phyloP scores from a whole-genome alignment of 176 grass and related monocot genomes.

The Lolium rigidum region DNA sequence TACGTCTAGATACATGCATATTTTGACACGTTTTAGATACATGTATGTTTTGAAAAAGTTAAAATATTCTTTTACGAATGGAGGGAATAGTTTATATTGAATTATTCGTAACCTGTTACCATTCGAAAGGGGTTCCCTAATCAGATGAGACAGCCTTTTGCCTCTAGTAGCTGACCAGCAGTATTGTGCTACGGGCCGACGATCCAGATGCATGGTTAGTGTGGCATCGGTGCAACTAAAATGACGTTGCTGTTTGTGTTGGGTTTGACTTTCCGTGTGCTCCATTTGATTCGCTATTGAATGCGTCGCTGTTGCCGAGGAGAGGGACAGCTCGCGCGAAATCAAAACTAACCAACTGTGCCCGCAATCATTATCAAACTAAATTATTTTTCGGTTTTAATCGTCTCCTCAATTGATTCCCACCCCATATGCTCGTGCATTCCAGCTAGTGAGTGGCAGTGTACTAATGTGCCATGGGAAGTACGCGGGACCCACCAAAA shows the following conservation, averaged over 20 bases:
- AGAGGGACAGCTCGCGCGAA: background rate
- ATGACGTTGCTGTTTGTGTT: background rate
- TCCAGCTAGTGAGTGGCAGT: background rate
- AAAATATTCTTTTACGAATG: no score
- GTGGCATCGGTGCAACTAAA: background rate
- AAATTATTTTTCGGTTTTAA: background rate
- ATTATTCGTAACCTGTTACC: no score
- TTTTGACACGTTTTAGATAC: no score
- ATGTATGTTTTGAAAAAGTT: no score
- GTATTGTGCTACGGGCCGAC: background rate
- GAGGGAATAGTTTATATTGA: no score
- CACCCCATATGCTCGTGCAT: background rate
- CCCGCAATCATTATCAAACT: background rate
- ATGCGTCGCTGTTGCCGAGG: slow-evolving; percentile 17
- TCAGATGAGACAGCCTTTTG: no score
- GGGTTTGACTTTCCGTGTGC: slow-evolving; percentile 14
- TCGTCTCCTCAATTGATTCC: background rate
- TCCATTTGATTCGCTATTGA: slow-evolving; percentile 16
- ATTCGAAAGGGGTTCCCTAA: no score
- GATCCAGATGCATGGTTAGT: background rate
- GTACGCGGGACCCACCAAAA: no score
- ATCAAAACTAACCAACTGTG: background rate
- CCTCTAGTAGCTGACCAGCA: no score
- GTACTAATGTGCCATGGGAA: no score
- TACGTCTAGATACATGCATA: no score